phyloP scores from a whole-genome alignment of 805 yeast species.

The Aciculoconidium aculeatum region DNA sequence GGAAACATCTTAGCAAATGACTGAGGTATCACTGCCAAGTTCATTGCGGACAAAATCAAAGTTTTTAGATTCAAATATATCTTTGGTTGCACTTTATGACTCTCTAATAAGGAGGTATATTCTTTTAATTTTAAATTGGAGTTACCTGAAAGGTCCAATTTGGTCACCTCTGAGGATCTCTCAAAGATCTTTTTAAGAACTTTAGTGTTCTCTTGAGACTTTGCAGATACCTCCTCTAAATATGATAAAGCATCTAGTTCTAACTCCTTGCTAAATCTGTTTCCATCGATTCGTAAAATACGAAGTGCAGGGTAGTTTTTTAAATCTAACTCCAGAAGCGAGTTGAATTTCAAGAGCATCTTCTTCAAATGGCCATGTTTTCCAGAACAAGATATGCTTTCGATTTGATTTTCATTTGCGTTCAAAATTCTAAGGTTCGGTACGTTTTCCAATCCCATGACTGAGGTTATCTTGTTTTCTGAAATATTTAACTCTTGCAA shows the following conservation, averaged over 20 bases:
- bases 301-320: slow-evolving; percentile 32
- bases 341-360: slow-evolving; percentile 33
- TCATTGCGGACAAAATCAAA: slow-evolving; percentile 44
- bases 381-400: slow-evolving; percentile 13
- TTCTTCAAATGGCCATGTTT: slow-evolving; percentile 30
- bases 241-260: slow-evolving; percentile 24
- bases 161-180: slow-evolving; percentile 9
- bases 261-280: slow-evolving; percentile 18
- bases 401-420: slow-evolving; percentile 36
- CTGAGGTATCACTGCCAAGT: slow-evolving; percentile 32
- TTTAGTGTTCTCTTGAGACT: slow-evolving; percentile 23
- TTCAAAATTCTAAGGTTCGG: slow-evolving; percentile 34
- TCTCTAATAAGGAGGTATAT: too few species aligned
- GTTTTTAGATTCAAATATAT: slow-evolving; percentile 31
- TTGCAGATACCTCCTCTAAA: slow-evolving; percentile 40
- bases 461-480: slow-evolving; percentile 30
- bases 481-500: slow-evolving; percentile 41
- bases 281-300: slow-evolving; percentile 42
- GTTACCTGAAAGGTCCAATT: slow-evolving; percentile 26
- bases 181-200: slow-evolving; percentile 15
- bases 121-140: slow-evolving; percentile 10
- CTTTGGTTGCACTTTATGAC: slow-evolving; percentile 3
- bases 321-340: slow-evolving; percentile 26
- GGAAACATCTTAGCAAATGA: slow-evolving; percentile 38
- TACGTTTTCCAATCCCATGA: slow-evolving; percentile 32